Conservation (phyloP, 768 basidiomycete genomes). For the Botryobasidium botryosum region DNA sequence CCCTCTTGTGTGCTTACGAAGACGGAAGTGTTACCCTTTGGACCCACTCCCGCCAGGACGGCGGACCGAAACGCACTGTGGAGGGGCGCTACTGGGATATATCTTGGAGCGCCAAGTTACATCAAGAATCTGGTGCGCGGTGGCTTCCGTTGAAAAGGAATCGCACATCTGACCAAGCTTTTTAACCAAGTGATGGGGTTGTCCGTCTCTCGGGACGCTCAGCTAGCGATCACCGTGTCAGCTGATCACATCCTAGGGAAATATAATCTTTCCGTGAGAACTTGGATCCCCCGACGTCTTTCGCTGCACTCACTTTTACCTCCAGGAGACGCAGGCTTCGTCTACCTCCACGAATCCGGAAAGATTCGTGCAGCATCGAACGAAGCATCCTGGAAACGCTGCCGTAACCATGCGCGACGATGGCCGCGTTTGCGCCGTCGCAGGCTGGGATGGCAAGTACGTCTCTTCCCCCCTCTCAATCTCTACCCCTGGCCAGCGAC, state of each 20-base stretch:
- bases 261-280: conserved; percentile 15
- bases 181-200: conserved; percentile 61
- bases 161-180: not conserved
- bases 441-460: conserved; percentile 89
- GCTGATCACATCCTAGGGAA: conserved; percentile 44
- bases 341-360: not conserved
- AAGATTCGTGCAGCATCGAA: conserved; percentile 27
- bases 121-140: conserved; percentile 48
- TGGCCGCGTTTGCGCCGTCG: conserved; percentile 68
- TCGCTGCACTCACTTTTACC: not conserved
- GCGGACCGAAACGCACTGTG: conserved; percentile 33
- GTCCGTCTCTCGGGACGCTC: conserved; percentile 41
- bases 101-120: conserved; percentile 47
- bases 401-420: conserved; percentile 59
- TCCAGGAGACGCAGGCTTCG: not conserved
- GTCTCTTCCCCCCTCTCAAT: conserved; percentile 16
- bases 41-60: conserved; percentile 24
- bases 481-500: not conserved
- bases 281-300: not conserved
- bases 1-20: conserved; percentile 64
- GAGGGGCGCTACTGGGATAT: conserved; percentile 60
- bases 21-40: conserved; percentile 69
- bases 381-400: conserved; percentile 66
- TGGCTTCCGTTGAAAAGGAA: not conserved
- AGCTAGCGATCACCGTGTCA: conserved; percentile 62